These are phyloP conservation scores for Mollisia scopiformis DNA, from an alignment of 2,329 filamentous ascomycete genomes.

Conservation along the genomic window DNA sequence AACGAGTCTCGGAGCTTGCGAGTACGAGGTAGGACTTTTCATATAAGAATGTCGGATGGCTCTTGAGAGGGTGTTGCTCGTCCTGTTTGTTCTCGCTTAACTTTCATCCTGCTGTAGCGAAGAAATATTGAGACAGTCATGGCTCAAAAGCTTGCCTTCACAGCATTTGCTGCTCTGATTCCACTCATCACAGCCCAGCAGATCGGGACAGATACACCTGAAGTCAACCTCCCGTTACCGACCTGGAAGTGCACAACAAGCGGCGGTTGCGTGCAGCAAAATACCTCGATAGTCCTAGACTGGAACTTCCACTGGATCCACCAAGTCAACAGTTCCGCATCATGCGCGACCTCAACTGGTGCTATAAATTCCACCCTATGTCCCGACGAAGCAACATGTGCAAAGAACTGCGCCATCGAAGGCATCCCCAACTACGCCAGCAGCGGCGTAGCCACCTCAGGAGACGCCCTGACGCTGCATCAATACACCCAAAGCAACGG, in stretches of 20 bases:
- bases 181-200: conserved; percentile 40
- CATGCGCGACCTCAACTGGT: conserved; percentile 13
- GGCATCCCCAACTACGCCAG: conserved; percentile 50
- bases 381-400: conserved; percentile 52
- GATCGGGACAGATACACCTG: conserved; percentile 41
- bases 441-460: conserved; percentile 44
- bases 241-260: conserved; percentile 55
- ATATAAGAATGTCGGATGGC: too few species aligned
- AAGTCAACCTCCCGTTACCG: conserved; percentile 53
- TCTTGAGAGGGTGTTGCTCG: too few species aligned
- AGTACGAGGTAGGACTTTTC: too few species aligned
- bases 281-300: conserved; percentile 54
- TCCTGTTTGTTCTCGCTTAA: too few species aligned
- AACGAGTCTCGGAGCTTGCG: too few species aligned
- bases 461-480: conserved; percentile 41
- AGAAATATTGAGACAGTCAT: too few species aligned
- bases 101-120: too few species aligned
- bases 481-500: conserved; percentile 14
- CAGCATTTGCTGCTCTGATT: not conserved
- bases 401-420: conserved; percentile 57
- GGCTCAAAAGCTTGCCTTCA: not conserved
- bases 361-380: conserved; percentile 50
- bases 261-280: conserved; percentile 50
- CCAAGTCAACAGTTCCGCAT: conserved; percentile 40
- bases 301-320: conserved; percentile 50